A percentile compares a stretch with the other conserved stretches of the same genome.
Evolutionary conservation across 495 filamentous ascomycete species (phyloP).

Genomic region (Lineolata rhizophorae): DNA sequence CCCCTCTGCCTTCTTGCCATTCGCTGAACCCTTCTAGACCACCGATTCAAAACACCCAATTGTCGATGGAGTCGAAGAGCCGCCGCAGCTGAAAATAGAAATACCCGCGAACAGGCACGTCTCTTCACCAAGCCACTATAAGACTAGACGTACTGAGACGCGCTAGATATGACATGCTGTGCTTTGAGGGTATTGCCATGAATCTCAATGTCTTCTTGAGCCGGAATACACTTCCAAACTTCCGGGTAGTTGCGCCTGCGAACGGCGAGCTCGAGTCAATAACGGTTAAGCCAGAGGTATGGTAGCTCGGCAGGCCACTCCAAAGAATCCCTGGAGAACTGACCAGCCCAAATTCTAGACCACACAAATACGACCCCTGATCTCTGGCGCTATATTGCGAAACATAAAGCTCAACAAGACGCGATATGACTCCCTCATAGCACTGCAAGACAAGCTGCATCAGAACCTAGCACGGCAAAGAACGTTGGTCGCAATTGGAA

Average conservation of each 20-base stretch:
- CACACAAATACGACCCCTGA: constrained; percentile 56
- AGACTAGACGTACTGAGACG: not conserved
- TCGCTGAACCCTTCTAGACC: constrained; percentile 23
- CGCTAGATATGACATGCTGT: constrained; percentile 85
- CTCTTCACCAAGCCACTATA: not conserved
- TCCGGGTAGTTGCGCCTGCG: constrained; percentile 44
- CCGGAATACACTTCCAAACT: constrained; percentile 52
- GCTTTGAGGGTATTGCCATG: constrained; percentile 89
- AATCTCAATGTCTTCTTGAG: constrained; percentile 90
- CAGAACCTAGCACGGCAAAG: constrained; percentile 85
- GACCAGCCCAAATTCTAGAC: constrained; percentile 27
- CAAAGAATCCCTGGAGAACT: not conserved
- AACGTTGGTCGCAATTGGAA: constrained; percentile 87
- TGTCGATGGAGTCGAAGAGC: constrained; percentile 59
- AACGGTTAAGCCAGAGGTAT: constrained; percentile 48
- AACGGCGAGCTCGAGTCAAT: constrained; percentile 58
- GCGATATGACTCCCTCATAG: constrained; percentile 92
- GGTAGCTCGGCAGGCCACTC: constrained; percentile 8
- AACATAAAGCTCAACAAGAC: constrained; percentile 79
- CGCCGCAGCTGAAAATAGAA: constrained; percentile 91
- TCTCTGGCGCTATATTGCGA: constrained; percentile 70
- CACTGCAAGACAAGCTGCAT: constrained; percentile 93
- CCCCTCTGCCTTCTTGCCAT: constrained; percentile 3
- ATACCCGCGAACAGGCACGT: constrained; percentile 76
- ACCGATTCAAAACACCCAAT: constrained; percentile 50